A percentile compares a stretch with the other conserved stretches of the same genome.
These are phyloP conservation scores for Coemansia sp. DNA, from an alignment of 192 early-diverging fungal species.

Conservation along the genomic window DNA sequence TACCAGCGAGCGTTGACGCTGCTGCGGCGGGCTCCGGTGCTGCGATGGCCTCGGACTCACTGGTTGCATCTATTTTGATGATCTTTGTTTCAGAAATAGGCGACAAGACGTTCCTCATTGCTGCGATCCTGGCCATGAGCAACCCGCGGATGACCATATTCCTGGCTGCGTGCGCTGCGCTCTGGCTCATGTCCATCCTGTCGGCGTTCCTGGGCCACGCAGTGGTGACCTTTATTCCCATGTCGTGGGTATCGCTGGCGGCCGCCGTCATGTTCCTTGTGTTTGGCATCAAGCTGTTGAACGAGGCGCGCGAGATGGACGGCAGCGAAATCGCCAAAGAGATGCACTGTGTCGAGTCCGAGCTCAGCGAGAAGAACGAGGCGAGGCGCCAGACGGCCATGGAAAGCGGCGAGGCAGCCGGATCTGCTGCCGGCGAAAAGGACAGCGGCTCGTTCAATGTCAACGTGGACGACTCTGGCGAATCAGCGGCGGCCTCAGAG, in stretches of 20 bases:
- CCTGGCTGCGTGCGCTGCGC: constrained; percentile 77
- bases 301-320: constrained; percentile 80
- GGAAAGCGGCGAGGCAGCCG: constrained; percentile 53
- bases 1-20: constrained; percentile 4
- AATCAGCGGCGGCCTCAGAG: constrained; percentile 2
- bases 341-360: constrained; percentile 83
- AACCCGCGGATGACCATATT: constrained; percentile 89
- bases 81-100: constrained; percentile 96
- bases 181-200: constrained; percentile 91
- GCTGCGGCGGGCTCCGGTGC: not conserved
- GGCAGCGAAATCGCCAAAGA: constrained; percentile 85
- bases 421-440: constrained; percentile 1
- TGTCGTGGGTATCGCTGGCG: constrained; percentile 75
- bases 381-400: constrained; percentile 50
- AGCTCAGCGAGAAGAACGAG: constrained; percentile 72
- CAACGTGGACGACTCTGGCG: constrained; percentile 21
- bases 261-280: constrained; percentile 85
- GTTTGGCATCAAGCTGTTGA: constrained; percentile 87
- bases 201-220: constrained; percentile 90
- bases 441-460: constrained; percentile 26
- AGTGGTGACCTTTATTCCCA: constrained; percentile 80
- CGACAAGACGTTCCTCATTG: constrained; percentile 99
- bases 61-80: constrained; percentile 65
- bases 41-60: constrained; percentile 30
- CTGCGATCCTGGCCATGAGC: constrained; percentile 97